Evolutionary conservation across 23 red algal genomes (phyloP).

Genomic region (Gracilaria vermiculophylla): DNA sequence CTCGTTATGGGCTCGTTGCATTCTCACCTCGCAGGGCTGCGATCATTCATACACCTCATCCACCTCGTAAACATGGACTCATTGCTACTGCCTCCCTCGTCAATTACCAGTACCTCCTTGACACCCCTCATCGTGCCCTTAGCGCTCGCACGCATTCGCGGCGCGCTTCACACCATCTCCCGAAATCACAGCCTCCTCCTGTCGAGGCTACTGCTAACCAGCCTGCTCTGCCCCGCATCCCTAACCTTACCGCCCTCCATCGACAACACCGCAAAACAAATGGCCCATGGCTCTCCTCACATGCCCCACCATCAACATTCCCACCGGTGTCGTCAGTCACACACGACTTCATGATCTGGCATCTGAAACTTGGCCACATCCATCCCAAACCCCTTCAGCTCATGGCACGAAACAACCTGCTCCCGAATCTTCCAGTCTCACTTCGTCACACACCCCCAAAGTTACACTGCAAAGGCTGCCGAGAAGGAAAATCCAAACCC

Average conservation of each 20-base stretch:
- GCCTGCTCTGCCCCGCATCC: too few relatives aligned
- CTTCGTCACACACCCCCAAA: background rate
- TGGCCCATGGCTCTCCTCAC: background rate
- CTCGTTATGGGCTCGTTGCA: background rate
- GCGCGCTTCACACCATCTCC: background rate
- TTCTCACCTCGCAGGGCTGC: background rate
- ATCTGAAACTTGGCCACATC: constrained; percentile 27
- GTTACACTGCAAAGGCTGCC: background rate
- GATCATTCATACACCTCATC: background rate
- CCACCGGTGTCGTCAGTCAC: background rate
- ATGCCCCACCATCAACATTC: background rate
- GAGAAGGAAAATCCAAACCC: background rate
- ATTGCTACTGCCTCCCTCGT: background rate
- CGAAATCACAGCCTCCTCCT: background rate
- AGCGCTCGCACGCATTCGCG: background rate
- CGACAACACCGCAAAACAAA: background rate
- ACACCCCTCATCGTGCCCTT: background rate
- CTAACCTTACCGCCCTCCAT: background rate
- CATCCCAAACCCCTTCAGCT: background rate
- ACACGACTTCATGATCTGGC: background rate
- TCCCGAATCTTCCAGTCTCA: background rate
- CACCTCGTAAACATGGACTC: background rate
- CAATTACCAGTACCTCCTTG: background rate
- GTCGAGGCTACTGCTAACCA: too few relatives aligned
- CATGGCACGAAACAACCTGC: background rate